Evolutionary conservation across 1,284 basidiomycete species (phyloP), one percentile per base, ranked within the genome.

Genomic region (Pterula multifida): DNA sequence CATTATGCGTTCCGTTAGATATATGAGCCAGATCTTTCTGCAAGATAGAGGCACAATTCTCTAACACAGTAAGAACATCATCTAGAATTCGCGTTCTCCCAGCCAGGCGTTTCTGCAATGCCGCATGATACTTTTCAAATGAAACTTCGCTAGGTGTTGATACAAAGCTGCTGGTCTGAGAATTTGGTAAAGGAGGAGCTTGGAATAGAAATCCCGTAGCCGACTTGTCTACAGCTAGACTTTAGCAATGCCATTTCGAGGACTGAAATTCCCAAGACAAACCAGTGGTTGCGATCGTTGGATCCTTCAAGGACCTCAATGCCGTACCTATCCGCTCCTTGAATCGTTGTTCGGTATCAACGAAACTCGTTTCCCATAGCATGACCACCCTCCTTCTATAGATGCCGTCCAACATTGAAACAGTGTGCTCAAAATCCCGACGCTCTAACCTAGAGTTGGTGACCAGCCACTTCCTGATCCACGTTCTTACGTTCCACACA

Each of bases 401-500:
- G 22, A 73, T 63, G 13, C 66, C 64, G 55, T 86, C 77, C 49
- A 85, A 57, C 25, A 74, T 58, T 2, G 59, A 57, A 36, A 61
- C 60, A 3, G 85, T 54, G 15, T 65, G 57, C 1, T 35, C 48
- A 39, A 62, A 65, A 60, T 87, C 80, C 23, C 61, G 42, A 2
- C 60, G 59, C 19, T 71, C 65, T 26, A 84, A 63, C 12, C 65
- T 63, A 4, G 70, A 68, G 9, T 61, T 63, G 2, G 55, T 51
- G 6, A 59, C 54, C 3, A 81, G 60, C 71, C 74, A 78, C 45
- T 67, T 68, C 50, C 69, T 63, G 24, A 76, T 63, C 35, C 70
- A 72, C 11, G 65, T 61, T 42, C 80, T 71, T n/a, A 84, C 60
- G 47, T 68, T 71, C 85, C 85, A 88, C 4, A 86, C 73, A 39